Conservation (phyloP, 2,329 filamentous ascomycete genomes). For the Parastagonospora avenae region DNA sequence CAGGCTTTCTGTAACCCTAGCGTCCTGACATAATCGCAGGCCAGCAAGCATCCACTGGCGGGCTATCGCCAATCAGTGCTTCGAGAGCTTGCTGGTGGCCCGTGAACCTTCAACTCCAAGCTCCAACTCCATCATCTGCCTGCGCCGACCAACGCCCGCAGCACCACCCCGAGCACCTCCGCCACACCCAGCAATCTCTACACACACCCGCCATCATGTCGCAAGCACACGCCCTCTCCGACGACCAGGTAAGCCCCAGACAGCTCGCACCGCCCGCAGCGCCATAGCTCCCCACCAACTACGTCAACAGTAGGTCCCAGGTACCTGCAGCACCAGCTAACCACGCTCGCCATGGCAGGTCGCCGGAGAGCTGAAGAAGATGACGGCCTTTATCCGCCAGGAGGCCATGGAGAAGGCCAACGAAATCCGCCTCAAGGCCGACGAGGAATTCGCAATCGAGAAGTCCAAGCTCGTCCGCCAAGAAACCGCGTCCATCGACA, state of each 20-base stretch:
- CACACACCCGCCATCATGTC: constrained; percentile 71
- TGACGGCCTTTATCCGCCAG: constrained; percentile 99
- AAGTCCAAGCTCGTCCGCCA: constrained; percentile 98
- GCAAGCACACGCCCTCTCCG: constrained; percentile 90
- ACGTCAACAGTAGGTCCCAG: constrained; percentile 23
- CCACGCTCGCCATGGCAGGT: constrained; percentile 64
- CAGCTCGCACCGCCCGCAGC: constrained; percentile 17
- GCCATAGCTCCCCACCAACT: constrained; percentile 27
- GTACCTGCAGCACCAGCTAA: constrained; percentile 36
- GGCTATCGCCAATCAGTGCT: constrained; percentile 27
- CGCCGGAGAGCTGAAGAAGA: constrained; percentile 98
- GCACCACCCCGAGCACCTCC: constrained; percentile 14
- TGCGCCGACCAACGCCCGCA: constrained; percentile 12
- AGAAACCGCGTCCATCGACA: constrained; percentile 92
- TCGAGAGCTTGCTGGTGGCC: constrained; percentile 19
- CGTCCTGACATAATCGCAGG: constrained; percentile 12
- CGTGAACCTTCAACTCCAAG: constrained; percentile 32
- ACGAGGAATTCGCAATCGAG: constrained; percentile 98
- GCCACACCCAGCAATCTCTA: constrained; percentile 6
- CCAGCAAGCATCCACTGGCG: constrained; percentile 6
- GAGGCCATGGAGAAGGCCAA: constrained; percentile 96
- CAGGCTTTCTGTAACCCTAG: constrained; percentile 6
- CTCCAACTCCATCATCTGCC: constrained; percentile 20
- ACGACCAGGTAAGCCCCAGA: constrained; percentile 77
- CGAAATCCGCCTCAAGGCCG: constrained; percentile 97